Evolutionary conservation across 129 eudicot species (phyloP), one percentile per base, ranked within the genome.

Genomic region (Apium graveolens): DNA sequence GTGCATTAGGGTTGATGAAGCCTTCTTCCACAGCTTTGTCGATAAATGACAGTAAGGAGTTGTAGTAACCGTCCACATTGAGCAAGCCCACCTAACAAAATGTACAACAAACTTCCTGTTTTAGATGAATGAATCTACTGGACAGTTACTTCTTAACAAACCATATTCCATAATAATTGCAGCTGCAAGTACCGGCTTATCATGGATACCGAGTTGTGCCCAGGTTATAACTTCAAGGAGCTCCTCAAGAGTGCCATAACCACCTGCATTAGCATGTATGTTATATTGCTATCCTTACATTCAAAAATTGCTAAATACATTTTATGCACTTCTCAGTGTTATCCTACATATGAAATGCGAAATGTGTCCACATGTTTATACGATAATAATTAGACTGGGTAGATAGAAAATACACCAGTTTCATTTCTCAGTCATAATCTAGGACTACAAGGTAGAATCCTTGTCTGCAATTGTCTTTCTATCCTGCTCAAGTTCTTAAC

Each of bases 21-120:
- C 96, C 98, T 91, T 93, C 98, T 84, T 91, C 97, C 32, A 93
- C 98, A 29, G 98, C 98, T 83, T 93, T 90, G 85, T 93, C 98
- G 69, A 93, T 88, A 78, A 93, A 93, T 17, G 97, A 89, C 78
- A 93, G 84, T 14, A 93, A 77, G 0, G 98, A 89, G 78, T 93
- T 87, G 81, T 93, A 93, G 86, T 86, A 93, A 63, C 96, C 97
- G 81, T 93, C 98, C 77, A 93, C 98, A 82, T 93, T 93, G 42
- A 93, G 91, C 85, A 93, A 80, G 27, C 98, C 98, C 37, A 93
- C 98, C 98, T 93, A 81, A 81, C 78, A 77, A 69, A 76, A 73
- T 38, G 29, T 57, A 39, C 55, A 70, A 46, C 29, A 55, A 55
- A 55, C 29, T 32, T 13, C 76, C 3, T 5, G 14, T 80, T 80